phyloP scores from a whole-genome alignment of 345 rosid genomes.

The Hibiscus trionum region DNA sequence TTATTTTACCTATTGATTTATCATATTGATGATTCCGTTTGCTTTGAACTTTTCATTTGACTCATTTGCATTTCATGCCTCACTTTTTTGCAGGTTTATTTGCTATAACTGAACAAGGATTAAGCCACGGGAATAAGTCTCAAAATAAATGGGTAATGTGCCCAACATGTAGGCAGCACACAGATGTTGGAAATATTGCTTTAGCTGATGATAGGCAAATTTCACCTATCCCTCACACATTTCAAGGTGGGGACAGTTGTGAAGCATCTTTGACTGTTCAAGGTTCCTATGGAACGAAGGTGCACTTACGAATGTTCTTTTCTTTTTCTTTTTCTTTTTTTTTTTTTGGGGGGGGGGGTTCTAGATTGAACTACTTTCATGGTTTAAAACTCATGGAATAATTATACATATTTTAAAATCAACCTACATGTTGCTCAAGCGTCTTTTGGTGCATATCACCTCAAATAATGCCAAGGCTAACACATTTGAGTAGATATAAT shows the following conservation, averaged over 20 bases:
- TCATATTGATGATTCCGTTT: background rate
- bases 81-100: conserved; percentile 51
- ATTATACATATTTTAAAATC: background rate
- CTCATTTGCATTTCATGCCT: conserved; percentile 10
- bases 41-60: background rate
- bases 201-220: conserved; percentile 62
- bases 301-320: conserved; percentile 15
- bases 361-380: background rate
- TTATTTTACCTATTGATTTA: background rate
- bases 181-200: conserved; percentile 76
- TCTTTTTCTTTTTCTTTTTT: background rate
- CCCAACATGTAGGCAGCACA: conserved; percentile 87
- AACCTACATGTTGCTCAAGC: background rate
- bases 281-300: conserved; percentile 99
- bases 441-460: background rate
- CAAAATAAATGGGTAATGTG: conserved; percentile 79
- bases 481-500: background rate
- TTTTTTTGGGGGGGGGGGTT: background rate
- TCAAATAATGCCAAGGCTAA: background rate
- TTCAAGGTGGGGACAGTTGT: conserved; percentile 36
- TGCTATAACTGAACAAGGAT: conserved; percentile 61
- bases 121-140: conserved; percentile 31
- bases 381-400: background rate
- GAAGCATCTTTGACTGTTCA: conserved; percentile 61
- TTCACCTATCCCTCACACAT: conserved; percentile 15